These are phyloP conservation scores for Backusella australiensis DNA, from an alignment of 192 early-diverging fungal species.

Conservation along the genomic window DNA sequence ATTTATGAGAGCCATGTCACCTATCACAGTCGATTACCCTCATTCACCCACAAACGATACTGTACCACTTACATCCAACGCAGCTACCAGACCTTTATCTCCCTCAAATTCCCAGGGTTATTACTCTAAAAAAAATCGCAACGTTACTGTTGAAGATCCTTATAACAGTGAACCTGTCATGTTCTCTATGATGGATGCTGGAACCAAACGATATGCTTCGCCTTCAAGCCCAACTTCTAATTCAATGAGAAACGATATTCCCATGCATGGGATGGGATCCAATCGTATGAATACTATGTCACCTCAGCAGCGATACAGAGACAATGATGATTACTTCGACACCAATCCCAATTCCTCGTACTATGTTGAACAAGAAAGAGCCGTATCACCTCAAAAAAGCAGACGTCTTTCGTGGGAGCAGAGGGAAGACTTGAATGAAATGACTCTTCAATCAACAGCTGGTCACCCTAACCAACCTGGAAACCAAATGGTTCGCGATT, in stretches of 20 bases:
- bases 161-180: conserved; percentile 12
- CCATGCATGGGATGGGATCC: neutral
- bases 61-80: conserved; percentile 5
- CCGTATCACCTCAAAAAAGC: neutral
- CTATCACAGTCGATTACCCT: conserved; percentile 15
- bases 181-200: conserved; percentile 14
- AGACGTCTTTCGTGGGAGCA: conserved; percentile 16
- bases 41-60: conserved; percentile 13
- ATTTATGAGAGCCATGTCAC: conserved; percentile 21
- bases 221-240: neutral
- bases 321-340: conserved; percentile 5
- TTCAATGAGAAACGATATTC: neutral
- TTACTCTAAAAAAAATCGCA: neutral
- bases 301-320: neutral
- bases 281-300: conserved; percentile 4
- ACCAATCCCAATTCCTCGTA: conserved; percentile 1
- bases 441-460: neutral
- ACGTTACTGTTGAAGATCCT: conserved; percentile 9
- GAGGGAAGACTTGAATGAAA: neutral
- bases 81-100: conserved; percentile 14
- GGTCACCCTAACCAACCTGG: neutral
- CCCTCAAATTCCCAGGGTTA: neutral
- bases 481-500: conserved; percentile 10
- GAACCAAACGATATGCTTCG: neutral
- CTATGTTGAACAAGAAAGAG: conserved; percentile 1